Evolutionary conservation across 2,329 filamentous ascomycete genomes (phyloP).

Genomic region (Penicillium olsonii): DNA sequence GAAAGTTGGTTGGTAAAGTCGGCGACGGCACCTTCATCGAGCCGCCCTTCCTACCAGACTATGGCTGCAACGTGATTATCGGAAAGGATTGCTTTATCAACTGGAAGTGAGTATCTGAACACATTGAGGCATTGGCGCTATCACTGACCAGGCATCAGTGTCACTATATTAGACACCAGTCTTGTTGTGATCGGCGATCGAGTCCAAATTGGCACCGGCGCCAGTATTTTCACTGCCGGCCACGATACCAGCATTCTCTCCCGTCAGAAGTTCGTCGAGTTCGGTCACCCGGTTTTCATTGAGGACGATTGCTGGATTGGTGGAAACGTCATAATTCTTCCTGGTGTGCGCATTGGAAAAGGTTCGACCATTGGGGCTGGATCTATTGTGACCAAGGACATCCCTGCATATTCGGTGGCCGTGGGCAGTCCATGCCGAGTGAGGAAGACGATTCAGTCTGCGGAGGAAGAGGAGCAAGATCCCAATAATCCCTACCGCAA

Average conservation of each 20-base stretch:
- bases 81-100: conserved; percentile 36
- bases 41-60: conserved; percentile 34
- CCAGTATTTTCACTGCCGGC: conserved; percentile 55
- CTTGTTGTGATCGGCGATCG: conserved; percentile 57
- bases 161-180: conserved; percentile 56
- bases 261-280: conserved; percentile 53
- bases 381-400: conserved; percentile 43
- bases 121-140: too few relatives aligned
- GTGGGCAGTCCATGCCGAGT: conserved; percentile 27
- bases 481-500: conserved; percentile 25
- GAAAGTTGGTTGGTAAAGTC: conserved; percentile 30
- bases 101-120: too few relatives aligned
- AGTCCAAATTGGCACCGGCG: conserved; percentile 56
- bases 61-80: conserved; percentile 35
- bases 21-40: conserved; percentile 35
- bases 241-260: conserved; percentile 55
- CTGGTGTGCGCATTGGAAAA: conserved; percentile 45
- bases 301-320: conserved; percentile 55
- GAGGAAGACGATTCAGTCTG: conserved; percentile 19
- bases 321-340: conserved; percentile 47
- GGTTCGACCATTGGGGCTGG: conserved; percentile 45
- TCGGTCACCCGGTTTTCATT: conserved; percentile 50
- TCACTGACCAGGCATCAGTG: too few relatives aligned
- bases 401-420: conserved; percentile 34
- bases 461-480: conserved; percentile 25